These are phyloP conservation scores for Trypanosoma grayi DNA, from an alignment of 208 protist species.

Conservation along the genomic window DNA sequence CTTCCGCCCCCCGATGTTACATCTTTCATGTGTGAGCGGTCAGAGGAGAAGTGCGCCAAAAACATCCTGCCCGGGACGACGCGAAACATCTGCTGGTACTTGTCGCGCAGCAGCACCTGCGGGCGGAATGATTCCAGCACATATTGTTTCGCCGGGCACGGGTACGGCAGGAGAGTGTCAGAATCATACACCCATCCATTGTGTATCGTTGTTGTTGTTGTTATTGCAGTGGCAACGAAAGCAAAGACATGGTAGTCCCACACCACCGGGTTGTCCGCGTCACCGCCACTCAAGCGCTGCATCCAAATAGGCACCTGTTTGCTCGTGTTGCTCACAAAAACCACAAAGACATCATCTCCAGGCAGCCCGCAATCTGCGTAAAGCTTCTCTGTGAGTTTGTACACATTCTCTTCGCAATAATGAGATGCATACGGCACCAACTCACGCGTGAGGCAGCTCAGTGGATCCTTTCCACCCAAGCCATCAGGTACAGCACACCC, in stretches of 20 bases:
- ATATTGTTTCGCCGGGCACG: constrained; percentile 11
- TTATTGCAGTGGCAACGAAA: neutral
- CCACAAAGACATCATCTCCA: constrained; percentile 23
- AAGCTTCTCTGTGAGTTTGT: constrained; percentile 27
- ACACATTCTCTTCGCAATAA: constrained; percentile 29
- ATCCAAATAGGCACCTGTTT: constrained; percentile 22
- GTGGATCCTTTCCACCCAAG: neutral
- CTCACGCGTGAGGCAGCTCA: constrained; percentile 10
- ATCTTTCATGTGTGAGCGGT: constrained; percentile 28
- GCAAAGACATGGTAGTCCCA: constrained; percentile 30
- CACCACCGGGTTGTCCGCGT: neutral
- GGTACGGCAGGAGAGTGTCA: constrained; percentile 19
- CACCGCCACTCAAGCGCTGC: constrained; percentile 4
- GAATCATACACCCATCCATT: constrained; percentile 16
- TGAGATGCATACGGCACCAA: constrained; percentile 19
- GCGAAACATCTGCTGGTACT: constrained; percentile 16
- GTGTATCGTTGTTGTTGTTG: neutral
- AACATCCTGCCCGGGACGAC: constrained; percentile 16
- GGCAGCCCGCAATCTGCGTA: neutral
- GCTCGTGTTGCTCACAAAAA: constrained; percentile 23
- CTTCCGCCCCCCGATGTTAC: neutral
- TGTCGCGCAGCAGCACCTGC: neutral
- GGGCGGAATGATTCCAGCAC: constrained; percentile 15
- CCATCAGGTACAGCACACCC: neutral
- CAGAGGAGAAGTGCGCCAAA: constrained; percentile 22